These are phyloP conservation scores for Leccinum pellstonianum DNA, from an alignment of 768 basidiomycete genomes.

Conservation along the genomic window DNA sequence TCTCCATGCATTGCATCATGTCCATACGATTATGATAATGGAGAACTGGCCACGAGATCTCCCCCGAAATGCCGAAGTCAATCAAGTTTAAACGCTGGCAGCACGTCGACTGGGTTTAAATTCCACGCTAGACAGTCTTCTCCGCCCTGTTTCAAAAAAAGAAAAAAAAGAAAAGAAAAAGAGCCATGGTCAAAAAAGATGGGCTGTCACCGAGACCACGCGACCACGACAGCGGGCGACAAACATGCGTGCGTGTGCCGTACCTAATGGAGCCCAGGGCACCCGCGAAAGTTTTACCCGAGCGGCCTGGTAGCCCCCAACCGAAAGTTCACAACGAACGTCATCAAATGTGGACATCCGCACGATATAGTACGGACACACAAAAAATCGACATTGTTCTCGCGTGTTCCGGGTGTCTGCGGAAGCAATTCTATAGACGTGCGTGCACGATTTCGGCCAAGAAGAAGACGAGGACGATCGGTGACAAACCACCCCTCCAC, in stretches of 20 bases:
- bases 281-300: slow-evolving; percentile 27
- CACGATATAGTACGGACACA: neutral
- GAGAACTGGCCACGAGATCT: slow-evolving; percentile 6
- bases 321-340: neutral
- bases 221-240: slow-evolving; percentile 17
- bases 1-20: slow-evolving; percentile 6
- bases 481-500: neutral
- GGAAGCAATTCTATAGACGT: neutral
- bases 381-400: neutral
- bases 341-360: neutral
- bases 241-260: neutral
- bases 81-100: slow-evolving; percentile 23
- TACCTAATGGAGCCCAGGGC: slow-evolving; percentile 8
- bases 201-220: slow-evolving; percentile 11
- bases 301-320: neutral
- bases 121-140: neutral
- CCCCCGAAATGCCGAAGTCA: slow-evolving; percentile 18
- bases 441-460: neutral
- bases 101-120: slow-evolving; percentile 23
- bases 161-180: neutral
- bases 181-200: slow-evolving; percentile 1
- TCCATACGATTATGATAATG: neutral
- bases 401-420: neutral
- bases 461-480: neutral
- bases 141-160: slow-evolving; percentile 26